These are phyloP conservation scores for Diaporthe longicolla DNA, from an alignment of 2,329 filamentous ascomycete species.

Conservation along the genomic window DNA sequence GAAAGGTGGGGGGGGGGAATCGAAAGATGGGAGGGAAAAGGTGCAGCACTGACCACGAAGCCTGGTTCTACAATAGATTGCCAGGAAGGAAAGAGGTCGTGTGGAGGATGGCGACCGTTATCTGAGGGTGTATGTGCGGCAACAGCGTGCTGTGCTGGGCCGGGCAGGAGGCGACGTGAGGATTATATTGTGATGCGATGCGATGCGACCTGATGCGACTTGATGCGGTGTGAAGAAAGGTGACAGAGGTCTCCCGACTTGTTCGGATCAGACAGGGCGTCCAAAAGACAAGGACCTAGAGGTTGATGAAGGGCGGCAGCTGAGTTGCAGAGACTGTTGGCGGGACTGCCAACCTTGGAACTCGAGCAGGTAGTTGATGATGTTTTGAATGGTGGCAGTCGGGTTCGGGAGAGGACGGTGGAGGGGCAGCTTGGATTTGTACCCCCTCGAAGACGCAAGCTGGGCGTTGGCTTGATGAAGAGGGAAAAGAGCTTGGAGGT, in stretches of 20 bases:
- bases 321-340: conserved; percentile 18
- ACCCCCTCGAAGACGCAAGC: conserved; percentile 39
- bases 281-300: neutral
- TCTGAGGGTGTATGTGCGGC: conserved; percentile 22
- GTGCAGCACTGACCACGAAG: conserved; percentile 35
- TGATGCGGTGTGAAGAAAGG: neutral
- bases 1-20: neutral
- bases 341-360: conserved; percentile 18
- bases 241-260: neutral
- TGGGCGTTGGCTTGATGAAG: conserved; percentile 39
- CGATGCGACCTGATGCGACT: no score
- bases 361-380: conserved; percentile 29
- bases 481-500: conserved; percentile 28
- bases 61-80: conserved; percentile 31
- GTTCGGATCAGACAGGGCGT: neutral
- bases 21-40: neutral
- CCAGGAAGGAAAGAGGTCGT: neutral
- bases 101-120: neutral
- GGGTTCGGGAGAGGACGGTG: conserved; percentile 36
- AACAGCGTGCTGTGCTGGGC: conserved; percentile 20
- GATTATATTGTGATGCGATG: neutral
- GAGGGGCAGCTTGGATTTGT: conserved; percentile 44
- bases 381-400: conserved; percentile 39
- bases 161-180: neutral
- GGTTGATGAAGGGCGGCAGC: conserved; percentile 8